Evolutionary conservation across 257 asterid genomes (phyloP).

Genomic region (Cynanchum wilfordii): DNA sequence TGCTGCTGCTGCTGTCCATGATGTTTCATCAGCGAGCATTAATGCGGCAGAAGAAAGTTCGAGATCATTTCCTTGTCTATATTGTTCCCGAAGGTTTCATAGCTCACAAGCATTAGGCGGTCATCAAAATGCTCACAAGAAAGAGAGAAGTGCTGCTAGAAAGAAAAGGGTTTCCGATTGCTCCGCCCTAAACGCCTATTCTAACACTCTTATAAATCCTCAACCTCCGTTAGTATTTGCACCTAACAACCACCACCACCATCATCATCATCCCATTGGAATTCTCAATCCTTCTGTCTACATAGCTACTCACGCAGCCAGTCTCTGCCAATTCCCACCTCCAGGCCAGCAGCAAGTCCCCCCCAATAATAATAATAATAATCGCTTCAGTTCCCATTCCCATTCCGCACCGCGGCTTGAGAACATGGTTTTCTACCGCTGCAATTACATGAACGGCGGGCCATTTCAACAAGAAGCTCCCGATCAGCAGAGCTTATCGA

Average conservation of each 20-base stretch:
- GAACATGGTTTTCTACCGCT: constrained; percentile 29
- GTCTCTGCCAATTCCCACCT: constrained; percentile 31
- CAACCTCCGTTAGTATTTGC: constrained; percentile 43
- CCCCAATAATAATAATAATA: neutral
- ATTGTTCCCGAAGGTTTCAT: constrained; percentile 78
- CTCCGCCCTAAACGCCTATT: constrained; percentile 15
- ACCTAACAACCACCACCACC: constrained; percentile 31
- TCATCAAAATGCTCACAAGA: constrained; percentile 95
- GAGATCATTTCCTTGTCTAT: constrained; percentile 68
- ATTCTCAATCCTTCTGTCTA: constrained; percentile 47
- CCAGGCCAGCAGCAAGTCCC: constrained; percentile 13
- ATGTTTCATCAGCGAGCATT: constrained; percentile 11
- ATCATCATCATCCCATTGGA: constrained; percentile 37
- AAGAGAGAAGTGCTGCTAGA: constrained; percentile 73
- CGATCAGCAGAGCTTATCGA: constrained; percentile 37
- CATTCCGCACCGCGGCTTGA: constrained; percentile 41
- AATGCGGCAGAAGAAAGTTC: constrained; percentile 31
- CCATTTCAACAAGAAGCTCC: constrained; percentile 19
- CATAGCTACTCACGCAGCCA: constrained; percentile 50
- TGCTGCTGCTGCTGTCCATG: neutral
- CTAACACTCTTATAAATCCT: constrained; percentile 18
- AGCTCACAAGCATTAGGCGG: constrained; percentile 96
- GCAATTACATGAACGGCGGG: constrained; percentile 34
- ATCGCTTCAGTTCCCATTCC: constrained; percentile 29
- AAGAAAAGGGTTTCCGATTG: constrained; percentile 34